Evolutionary conservation across 257 asterid genomes (phyloP), one percentile per base, ranked within the genome.

Genomic region (Capsicum pubescens): DNA sequence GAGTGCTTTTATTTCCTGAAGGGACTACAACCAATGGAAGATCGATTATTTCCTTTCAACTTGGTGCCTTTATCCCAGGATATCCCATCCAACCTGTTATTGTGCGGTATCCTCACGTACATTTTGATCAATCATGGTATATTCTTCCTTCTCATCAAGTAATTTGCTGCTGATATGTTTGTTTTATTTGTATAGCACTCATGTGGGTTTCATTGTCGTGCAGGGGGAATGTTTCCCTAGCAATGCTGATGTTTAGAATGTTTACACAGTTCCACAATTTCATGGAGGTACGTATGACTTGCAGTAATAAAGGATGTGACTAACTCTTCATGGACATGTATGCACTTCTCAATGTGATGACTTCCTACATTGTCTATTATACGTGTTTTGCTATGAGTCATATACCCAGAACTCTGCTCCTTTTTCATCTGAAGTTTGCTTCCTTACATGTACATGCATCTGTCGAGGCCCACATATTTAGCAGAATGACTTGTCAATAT

Each of bases 11-110:
- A 93, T 97, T 97, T 95, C 99, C 99, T 1, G 99, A 97, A 92
- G 99, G 99, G 89, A 97, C 99, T 19, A 97, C 99, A n/a, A 95
- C 93, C 91, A 97, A 93, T 71, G 99, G 99, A 90, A 97, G 97
- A 91, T 92, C 83, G 79, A 86, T 95, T 83, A 88, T 97, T 85
- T 95, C 99, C 54, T 97, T 97, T 88, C 98, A 97, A 89, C 97
- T 93, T 50, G 99, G 99, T 83, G 99, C 99, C 26, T 97, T 97
- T 90, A 93, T 97, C 85, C 98, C 99, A 39, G 98, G 97, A 61
- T 95, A 88, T 87, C 95, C 98, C 55, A 93, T 97, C 76, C 99
- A 97, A 88, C 99, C 99, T 83, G 97, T 97, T 61, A 60, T 91
- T 79, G 94, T 97, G 59, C 97, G 93, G 58, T 97, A 95, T 89